These are phyloP conservation scores for Trichoderma sp. DNA, from an alignment of 2,329 filamentous ascomycete genomes.

Conservation along the genomic window DNA sequence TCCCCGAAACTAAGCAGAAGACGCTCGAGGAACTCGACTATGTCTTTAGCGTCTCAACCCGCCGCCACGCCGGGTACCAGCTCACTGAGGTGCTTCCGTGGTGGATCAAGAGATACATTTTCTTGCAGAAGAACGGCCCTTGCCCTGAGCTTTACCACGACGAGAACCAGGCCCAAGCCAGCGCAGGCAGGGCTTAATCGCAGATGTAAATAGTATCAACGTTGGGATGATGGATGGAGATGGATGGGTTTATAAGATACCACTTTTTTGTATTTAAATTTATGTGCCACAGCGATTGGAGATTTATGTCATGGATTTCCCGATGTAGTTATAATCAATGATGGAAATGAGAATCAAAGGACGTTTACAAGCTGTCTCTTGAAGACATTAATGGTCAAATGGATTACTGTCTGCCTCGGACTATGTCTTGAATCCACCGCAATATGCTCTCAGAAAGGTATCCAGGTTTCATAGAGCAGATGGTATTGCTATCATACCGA, in stretches of 20 bases:
- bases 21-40: constrained; percentile 46
- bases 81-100: constrained; percentile 22
- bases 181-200: background rate
- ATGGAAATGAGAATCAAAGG: background rate
- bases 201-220: background rate
- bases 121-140: constrained; percentile 18
- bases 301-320: background rate
- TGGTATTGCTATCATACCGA: too few species aligned
- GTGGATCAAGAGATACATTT: constrained; percentile 24
- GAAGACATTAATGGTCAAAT: background rate
- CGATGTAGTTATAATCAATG: background rate
- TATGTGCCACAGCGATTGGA: background rate
- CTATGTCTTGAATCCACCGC: background rate
- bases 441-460: too few species aligned
- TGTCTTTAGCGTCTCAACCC: constrained; percentile 21
- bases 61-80: constrained; percentile 22
- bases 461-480: too few species aligned
- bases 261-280: constrained; percentile 15
- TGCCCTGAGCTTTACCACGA: constrained; percentile 24
- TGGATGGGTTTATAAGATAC: constrained; percentile 9
- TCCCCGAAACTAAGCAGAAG: constrained; percentile 52
- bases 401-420: background rate
- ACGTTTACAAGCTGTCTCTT: background rate
- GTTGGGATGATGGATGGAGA: background rate
- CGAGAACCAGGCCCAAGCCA: constrained; percentile 12